A percentile compares a stretch with the other conserved stretches of the same genome.
phyloP scores from a whole-genome alignment of 106 monocot genomes.

The Phalaenopsis aphrodite region DNA sequence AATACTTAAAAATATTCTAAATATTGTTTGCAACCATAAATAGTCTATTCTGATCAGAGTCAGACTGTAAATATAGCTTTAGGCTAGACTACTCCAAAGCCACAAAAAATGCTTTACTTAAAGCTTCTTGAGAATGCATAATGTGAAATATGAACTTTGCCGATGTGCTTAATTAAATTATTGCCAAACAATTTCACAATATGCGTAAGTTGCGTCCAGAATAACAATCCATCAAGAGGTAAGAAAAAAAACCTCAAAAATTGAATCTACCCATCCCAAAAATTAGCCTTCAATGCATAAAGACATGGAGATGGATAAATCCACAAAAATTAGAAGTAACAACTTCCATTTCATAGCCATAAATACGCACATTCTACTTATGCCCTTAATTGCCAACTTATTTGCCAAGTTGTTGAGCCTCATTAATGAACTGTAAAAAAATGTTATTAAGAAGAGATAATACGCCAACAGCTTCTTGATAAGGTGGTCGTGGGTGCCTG shows the following conservation, averaged over 20 bases:
- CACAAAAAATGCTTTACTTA: neutral
- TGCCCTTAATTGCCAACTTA: neutral
- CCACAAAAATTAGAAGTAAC: neutral
- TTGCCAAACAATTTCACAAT: neutral
- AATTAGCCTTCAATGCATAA: neutral
- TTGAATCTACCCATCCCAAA: neutral
- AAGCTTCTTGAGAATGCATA: neutral
- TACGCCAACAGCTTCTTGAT: too few species aligned
- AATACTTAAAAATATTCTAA: neutral
- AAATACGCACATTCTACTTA: neutral
- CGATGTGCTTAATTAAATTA: neutral
- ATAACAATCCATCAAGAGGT: neutral
- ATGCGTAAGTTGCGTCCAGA: neutral
- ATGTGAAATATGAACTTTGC: neutral
- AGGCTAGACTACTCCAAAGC: neutral
- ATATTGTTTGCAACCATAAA: neutral
- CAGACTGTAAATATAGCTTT: neutral
- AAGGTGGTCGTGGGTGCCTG: too few species aligned
- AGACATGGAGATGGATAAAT: neutral
- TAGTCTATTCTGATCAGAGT: neutral
- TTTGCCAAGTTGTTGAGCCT: neutral
- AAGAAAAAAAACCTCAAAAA: neutral
- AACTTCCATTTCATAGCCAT: neutral
- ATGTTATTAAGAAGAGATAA: too few species aligned
- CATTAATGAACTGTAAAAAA: too few species aligned